Evolutionary conservation across 108 stramenopile species (phyloP), one percentile per base, ranked within the genome.

Genomic region (Stephanodiscus minutulus): DNA sequence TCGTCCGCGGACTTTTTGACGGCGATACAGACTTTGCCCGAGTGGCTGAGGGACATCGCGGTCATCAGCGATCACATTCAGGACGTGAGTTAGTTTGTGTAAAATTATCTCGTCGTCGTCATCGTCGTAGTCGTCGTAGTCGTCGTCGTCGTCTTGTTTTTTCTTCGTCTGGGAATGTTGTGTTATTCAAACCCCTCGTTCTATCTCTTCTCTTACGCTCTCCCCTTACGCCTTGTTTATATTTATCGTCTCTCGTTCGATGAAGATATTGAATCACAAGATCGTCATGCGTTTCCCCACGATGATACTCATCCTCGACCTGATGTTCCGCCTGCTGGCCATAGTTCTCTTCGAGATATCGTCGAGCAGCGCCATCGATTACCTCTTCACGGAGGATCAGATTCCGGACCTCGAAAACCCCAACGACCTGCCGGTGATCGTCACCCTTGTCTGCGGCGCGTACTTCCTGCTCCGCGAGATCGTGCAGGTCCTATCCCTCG

Each of bases 261-360:
- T 41, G 8, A 44, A 44, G 43, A 87, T 94, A 27, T 60, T 94
- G 50, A 94, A 94, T 62, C 70, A 84, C 61, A 91, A 89, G 48
- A 94, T 90, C 67, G 81, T 89, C 15, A 83, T 86, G 69, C 71
- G 90, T 4, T 94, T 94, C 63, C 93, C 90, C 3, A 94, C 93
- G 15, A 73, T 82, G 52, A 84, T 94, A 67, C 65, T 91, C 27
- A 86, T 94, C 77, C 41, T 90, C 29, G 90, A 94, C 67, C 82
- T 83, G 21, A 79, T 84, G 72, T 81, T 90, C 68, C 65, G 87
- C 10, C 67, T 90, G n/a, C 25, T 76, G 28, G 53, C 88, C 31
- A 94, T 94, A 66, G 81, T 90, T 9, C 64, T 81, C 55, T 94
- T 94, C 63, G 87, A 86, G 66, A 70, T 86, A 25, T 72, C 93